Percentiles rank a stretch among this genome's conserved stretches.
These are phyloP conservation scores for Phytophthora megakarya DNA, from an alignment of 352 stramenopile genomes.

Conservation along the genomic window DNA sequence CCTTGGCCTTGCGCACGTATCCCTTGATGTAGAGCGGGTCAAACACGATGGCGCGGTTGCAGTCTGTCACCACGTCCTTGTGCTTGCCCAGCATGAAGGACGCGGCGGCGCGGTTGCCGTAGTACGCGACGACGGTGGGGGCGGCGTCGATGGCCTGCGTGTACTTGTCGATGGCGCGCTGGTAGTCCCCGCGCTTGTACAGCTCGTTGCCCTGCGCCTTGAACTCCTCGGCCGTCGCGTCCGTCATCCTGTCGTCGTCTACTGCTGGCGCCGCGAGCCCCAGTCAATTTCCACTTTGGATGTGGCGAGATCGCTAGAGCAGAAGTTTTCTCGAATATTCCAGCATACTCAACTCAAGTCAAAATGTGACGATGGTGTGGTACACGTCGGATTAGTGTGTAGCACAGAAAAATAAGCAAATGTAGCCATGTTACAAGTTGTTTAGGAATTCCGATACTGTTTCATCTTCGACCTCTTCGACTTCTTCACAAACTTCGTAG, in stretches of 20 bases:
- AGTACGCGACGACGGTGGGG: constrained; percentile 85
- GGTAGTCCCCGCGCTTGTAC: constrained; percentile 93
- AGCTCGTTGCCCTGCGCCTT: constrained; percentile 90
- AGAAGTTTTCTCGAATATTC: constrained; percentile 37
- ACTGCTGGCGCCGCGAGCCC: constrained; percentile 13
- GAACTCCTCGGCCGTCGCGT: constrained; percentile 75
- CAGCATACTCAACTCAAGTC: constrained; percentile 34
- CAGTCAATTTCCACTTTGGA: constrained; percentile 36
- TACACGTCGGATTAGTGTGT: neutral
- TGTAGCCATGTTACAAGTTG: constrained; percentile 20
- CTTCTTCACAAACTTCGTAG: constrained; percentile 19
- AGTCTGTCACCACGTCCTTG: constrained; percentile 91
- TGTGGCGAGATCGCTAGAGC: constrained; percentile 8
- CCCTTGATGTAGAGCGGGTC: constrained; percentile 91
- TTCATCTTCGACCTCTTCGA: too few relatives aligned
- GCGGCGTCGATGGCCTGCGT: constrained; percentile 89
- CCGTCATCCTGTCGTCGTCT: constrained; percentile 39
- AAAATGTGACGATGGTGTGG: constrained; percentile 6
- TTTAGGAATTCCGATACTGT: constrained; percentile 11
- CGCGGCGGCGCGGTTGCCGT: constrained; percentile 91
- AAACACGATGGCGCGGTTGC: constrained; percentile 89
- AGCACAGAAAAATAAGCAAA: constrained; percentile 1
- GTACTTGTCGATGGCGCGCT: constrained; percentile 90
- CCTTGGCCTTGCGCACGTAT: constrained; percentile 91
- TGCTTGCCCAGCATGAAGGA: constrained; percentile 91